A percentile compares a stretch with the other conserved stretches of the same genome.
Evolutionary conservation across 495 filamentous ascomycete species (phyloP).

Genomic region (Mycothermus thermophilus): DNA sequence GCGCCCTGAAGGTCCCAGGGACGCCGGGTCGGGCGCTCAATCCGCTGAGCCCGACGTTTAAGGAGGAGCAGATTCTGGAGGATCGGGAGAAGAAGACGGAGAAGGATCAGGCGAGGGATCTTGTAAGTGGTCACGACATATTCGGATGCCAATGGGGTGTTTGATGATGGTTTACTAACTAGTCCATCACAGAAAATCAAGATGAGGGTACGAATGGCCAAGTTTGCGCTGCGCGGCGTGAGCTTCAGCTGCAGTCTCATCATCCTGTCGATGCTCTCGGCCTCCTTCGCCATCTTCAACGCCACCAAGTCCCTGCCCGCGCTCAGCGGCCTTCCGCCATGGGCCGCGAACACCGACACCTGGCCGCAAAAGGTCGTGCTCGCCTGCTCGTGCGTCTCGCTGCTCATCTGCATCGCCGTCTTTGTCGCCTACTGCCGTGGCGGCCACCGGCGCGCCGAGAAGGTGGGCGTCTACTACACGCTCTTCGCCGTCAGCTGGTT

Average conservation of each 20-base stretch:
- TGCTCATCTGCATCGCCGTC: constrained; percentile 62
- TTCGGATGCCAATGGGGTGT: too few species aligned
- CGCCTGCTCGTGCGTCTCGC: constrained; percentile 60
- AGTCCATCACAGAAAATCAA: constrained; percentile 69
- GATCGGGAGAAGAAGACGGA: constrained; percentile 64
- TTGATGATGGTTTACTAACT: constrained; percentile 19
- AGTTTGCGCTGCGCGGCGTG: constrained; percentile 81
- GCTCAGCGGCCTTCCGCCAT: constrained; percentile 67
- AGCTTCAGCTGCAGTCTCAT: constrained; percentile 96
- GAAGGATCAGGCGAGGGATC: constrained; percentile 66
- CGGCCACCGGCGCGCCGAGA: constrained; percentile 79
- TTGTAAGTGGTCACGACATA: constrained; percentile 44
- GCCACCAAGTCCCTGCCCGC: constrained; percentile 57
- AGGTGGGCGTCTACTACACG: constrained; percentile 86
- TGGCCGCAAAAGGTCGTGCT: constrained; percentile 88
- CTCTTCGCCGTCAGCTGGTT: constrained; percentile 86
- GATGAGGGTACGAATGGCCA: constrained; percentile 80
- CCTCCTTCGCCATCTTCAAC: constrained; percentile 81
- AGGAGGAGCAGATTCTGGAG: constrained; percentile 71
- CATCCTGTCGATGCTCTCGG: constrained; percentile 71
- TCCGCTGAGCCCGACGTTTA: constrained; percentile 77
- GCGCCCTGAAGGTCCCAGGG: constrained; percentile 72
- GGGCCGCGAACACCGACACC: constrained; percentile 61
- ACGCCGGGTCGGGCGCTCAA: constrained; percentile 53
- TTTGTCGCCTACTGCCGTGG: constrained; percentile 81